Conservation (phyloP, 306 rosid genomes). For the Ormosia semicastrata region DNA sequence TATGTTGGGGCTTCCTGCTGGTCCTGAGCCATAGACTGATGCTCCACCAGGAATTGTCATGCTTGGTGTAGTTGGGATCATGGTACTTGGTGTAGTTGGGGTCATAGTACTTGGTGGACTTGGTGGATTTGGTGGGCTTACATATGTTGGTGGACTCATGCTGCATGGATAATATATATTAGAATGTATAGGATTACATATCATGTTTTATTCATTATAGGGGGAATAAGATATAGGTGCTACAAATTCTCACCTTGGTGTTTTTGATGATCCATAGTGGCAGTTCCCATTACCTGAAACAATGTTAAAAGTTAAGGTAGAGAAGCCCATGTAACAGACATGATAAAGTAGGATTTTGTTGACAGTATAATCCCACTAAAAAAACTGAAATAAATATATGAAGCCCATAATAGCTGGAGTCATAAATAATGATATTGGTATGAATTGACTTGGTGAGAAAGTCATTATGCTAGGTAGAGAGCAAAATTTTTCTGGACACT, state of each 20-base stretch:
- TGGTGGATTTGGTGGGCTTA: slow-evolving; percentile 33
- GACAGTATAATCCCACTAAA: not conserved
- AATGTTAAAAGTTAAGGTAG: not conserved
- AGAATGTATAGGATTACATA: not conserved
- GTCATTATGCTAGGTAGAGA: not conserved
- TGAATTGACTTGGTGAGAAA: not conserved
- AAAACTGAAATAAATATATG: not conserved
- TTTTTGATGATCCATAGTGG: slow-evolving; percentile 59
- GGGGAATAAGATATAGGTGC: slow-evolving; percentile 22
- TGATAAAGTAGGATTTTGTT: not conserved
- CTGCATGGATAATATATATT: slow-evolving; percentile 46
- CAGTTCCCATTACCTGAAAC: slow-evolving; percentile 86
- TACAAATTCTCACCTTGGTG: slow-evolving; percentile 58
- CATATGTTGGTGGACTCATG: slow-evolving; percentile 40
- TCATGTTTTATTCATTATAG: not conserved
- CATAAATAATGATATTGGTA: not conserved
- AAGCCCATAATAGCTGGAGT: not conserved
- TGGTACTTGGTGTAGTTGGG: slow-evolving; percentile 42
- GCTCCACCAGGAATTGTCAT: slow-evolving; percentile 66
- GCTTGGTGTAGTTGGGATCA: slow-evolving; percentile 43
- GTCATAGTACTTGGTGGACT: slow-evolving; percentile 23
- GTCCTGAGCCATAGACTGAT: slow-evolving; percentile 63
- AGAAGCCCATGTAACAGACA: not conserved
- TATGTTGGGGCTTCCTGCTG: slow-evolving; percentile 68
- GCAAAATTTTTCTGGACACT: not conserved